Base-by-base conservation (phyloP, 192 early-diverging fungal species). In the Coemansia sp. region DNA sequence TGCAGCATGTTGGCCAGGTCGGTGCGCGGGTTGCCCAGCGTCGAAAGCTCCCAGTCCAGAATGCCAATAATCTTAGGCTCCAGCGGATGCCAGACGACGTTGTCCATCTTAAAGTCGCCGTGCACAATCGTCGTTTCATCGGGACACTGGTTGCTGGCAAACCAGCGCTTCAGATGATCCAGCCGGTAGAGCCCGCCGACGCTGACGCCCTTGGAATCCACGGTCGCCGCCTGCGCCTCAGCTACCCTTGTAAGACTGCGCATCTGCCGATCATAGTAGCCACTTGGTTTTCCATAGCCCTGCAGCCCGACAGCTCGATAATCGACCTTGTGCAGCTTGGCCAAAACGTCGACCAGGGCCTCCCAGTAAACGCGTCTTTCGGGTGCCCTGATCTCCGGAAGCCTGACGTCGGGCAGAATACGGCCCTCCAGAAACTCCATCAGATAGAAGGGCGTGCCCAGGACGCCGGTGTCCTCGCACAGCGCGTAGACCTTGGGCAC, bases 391-490 rank as follows among this genome's bases (percentile, higher is more conserved):
- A 92, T 61, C 54, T 74, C 68, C 8, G 77, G 76, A 68, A 92
- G 76, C 28, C 80, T 67, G 1, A 84, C 63, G 52, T 91, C 89
- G 6, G 84, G 70, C 65, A 95, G 91, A 48, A 98, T 91, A 2
- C 93, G 86, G 32, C 95, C 95, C 48, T 95, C 75, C 58, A 96
- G 74, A 61, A 94, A 98, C 77, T 98, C 88, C 95, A 98, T 98
- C 32, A 89, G 87, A 81, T 95, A 98, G 72, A 98, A 98, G 22
- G 93, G 90, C 8, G 95, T 96, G 10, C 92, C 95, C 32, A 96
- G 68, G 20, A 98, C 85, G 19, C 65, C 63, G n/a, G 54, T 48
- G 69, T 98, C 91, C 66, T 95, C 90, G 71, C 95, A 98, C 29
- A 98, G 85, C 18, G 83, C 76, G 62, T 90, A 92, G 9, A 94